Evolutionary conservation across 139 green algal genomes (phyloP), one percentile per base, ranked within the genome.

Genomic region (Chlorella sp.): DNA sequence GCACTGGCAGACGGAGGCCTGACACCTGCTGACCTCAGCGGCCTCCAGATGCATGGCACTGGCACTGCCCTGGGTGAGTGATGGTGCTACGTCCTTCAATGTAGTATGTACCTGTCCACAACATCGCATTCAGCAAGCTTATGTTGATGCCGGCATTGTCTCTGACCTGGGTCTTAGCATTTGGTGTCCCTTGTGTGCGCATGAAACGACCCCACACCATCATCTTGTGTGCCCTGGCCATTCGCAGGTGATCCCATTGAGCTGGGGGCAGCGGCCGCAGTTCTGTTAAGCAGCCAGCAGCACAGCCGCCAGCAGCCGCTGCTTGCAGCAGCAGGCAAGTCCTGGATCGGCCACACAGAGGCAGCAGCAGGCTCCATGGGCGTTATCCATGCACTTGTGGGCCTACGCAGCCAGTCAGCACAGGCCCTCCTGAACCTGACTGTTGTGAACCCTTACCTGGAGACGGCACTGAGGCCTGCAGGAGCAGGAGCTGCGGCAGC

Each of bases 321-420:
- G 68, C n/a, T 66, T 76, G 59, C 69, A 5, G 50, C 68, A 27
- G 35, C 35, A 3, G 85, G 89, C 27, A 97, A 97, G 78, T 85
- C 84, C n/a, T 90, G 85, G 79, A 80, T 93, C 2, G 93, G 91
- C 5, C 93, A 97, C 77, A 86, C 82, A 2, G 93, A 97, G 80
- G 83, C 89, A 2, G 89, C 87, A 22, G 83, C 88, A 0, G 93
- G 93, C n/a, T 51, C 92, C 1, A 83, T 89, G 30, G 90, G 89
- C 31, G 64, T 96, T 1, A 49, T 82, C 2, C 80, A 93, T 71
- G 86, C 84, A 3, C 4, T 83, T 3, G 2, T 6, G 10, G 74
- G 72, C 1, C 69, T 86, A 31, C 1, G 3, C 0, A 1, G 29
- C 2, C 22, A 0, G 1, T 1, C 17, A 0, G 29, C 32, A 17